Evolutionary conservation across 192 early-diverging fungal species (phyloP).

Genomic region (Umbelopsis ramanniana): DNA sequence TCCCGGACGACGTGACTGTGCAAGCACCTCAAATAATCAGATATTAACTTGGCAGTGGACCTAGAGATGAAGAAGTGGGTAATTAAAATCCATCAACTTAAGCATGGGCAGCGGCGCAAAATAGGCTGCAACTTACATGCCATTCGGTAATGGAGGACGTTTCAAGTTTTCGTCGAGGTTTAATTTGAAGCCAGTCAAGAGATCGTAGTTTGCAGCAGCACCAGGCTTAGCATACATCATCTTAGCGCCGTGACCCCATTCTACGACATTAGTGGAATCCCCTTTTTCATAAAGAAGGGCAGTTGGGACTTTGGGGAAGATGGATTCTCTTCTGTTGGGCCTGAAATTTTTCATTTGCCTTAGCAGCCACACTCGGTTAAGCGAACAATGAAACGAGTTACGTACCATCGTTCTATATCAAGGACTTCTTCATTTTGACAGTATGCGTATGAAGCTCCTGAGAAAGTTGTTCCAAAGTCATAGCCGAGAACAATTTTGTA

Average conservation of each 20-base stretch:
- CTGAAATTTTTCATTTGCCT: conserved; percentile 18
- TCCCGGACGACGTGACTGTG: conserved; percentile 47
- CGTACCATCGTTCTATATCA: conserved; percentile 53
- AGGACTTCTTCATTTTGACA: conserved; percentile 48
- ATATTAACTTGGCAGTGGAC: conserved; percentile 38
- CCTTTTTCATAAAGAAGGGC: conserved; percentile 42
- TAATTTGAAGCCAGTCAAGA: conserved; percentile 45
- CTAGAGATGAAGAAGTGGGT: neutral
- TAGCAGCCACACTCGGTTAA: neutral
- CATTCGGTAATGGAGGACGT: conserved; percentile 37
- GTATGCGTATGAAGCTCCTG: conserved; percentile 53
- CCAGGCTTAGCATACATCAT: conserved; percentile 38
- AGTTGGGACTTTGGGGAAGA: conserved; percentile 52
- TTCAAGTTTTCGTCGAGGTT: conserved; percentile 42
- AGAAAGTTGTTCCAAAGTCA: conserved; percentile 53
- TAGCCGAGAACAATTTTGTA: conserved; percentile 40
- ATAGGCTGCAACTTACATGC: conserved; percentile 6
- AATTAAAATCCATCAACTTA: neutral
- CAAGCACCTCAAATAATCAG: conserved; percentile 43
- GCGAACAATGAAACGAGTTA: neutral
- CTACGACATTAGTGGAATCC: conserved; percentile 41
- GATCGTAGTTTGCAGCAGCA: conserved; percentile 33
- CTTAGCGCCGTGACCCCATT: conserved; percentile 51
- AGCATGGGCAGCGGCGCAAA: neutral
- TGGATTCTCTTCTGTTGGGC: conserved; percentile 40